Conservation (phyloP, 768 basidiomycete genomes). For the Boletus rex-veris region DNA sequence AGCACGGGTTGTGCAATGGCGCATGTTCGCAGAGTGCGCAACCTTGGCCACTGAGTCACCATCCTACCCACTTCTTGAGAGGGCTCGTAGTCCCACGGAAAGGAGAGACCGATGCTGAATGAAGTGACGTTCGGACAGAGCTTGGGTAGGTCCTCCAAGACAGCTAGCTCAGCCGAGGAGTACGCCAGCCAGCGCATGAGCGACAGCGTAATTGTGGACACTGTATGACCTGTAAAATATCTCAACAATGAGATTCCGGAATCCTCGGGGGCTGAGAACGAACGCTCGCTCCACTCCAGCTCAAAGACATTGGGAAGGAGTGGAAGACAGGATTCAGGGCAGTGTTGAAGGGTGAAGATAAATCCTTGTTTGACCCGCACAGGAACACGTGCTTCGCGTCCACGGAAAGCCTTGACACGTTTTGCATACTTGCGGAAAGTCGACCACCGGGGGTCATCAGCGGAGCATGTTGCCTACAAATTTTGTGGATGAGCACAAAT, state of each 20-base stretch:
- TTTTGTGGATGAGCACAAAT: not conserved
- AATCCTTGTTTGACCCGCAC: not conserved
- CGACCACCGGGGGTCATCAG: slow-evolving; percentile 15
- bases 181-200: slow-evolving; percentile 12
- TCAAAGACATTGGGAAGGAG: slow-evolving; percentile 21
- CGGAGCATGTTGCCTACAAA: not conserved
- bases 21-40: slow-evolving; percentile 10
- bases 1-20: slow-evolving; percentile 11
- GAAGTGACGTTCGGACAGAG: slow-evolving; percentile 22
- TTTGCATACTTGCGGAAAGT: slow-evolving; percentile 22
- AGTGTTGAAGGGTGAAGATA: slow-evolving; percentile 9
- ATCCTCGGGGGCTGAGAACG: not conserved
- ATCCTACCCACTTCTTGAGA: slow-evolving; percentile 13
- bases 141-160: slow-evolving; percentile 12
- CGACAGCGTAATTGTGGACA: slow-evolving; percentile 13
- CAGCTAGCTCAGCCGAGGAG: slow-evolving; percentile 8
- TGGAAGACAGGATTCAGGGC: slow-evolving; percentile 10
- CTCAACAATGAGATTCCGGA: slow-evolving; percentile 12
- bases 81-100: slow-evolving; percentile 10
- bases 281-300: slow-evolving; percentile 15
- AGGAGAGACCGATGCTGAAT: slow-evolving; percentile 7
- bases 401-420: slow-evolving; percentile 17
- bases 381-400: not conserved
- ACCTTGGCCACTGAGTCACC: slow-evolving; percentile 12
- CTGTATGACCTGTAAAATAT: slow-evolving; percentile 8